A percentile compares a stretch with the other conserved stretches of the same genome.
Conservation (phyloP, 768 basidiomycete species). For the Tephrocybe sp. region DNA sequence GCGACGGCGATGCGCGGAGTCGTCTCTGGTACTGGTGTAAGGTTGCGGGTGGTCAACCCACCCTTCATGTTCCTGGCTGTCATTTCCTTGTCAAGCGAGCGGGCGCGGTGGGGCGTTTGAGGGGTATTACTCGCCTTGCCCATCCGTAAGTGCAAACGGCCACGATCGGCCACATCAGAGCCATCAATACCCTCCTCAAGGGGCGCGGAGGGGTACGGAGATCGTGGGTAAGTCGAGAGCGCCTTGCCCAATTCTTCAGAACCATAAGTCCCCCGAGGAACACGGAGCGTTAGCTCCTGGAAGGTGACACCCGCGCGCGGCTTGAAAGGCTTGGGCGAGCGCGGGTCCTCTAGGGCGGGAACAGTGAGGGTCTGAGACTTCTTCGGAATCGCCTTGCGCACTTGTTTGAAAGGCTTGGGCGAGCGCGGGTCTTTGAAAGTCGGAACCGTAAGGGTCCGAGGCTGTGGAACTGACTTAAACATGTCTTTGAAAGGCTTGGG, state of each 20-base stretch:
- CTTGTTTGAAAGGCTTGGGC: constrained; percentile 24
- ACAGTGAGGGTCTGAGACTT: constrained; percentile 2
- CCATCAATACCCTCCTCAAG: constrained; percentile 14
- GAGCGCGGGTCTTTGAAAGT: constrained; percentile 38
- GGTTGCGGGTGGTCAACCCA: constrained; percentile 7
- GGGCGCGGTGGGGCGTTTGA: constrained; percentile 13
- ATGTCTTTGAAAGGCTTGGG: constrained; percentile 25
- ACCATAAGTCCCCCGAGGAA: constrained; percentile 16
- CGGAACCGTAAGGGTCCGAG: constrained; percentile 12
- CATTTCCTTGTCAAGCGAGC: constrained; percentile 17
- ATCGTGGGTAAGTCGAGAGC: constrained; percentile 34
- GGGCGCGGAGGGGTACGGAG: constrained; percentile 32
- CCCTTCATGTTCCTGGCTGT: not conserved
- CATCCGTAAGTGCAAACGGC: constrained; percentile 6
- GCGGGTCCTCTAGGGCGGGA: constrained; percentile 21
- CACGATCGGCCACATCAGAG: constrained; percentile 14
- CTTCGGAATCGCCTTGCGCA: not conserved
- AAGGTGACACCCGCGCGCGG: constrained; percentile 11
- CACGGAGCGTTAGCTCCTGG: constrained; percentile 10
- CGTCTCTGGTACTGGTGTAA: constrained; percentile 26
- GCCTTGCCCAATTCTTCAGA: constrained; percentile 25
- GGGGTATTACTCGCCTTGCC: not conserved
- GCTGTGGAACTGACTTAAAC: not conserved
- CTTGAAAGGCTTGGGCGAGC: constrained; percentile 33
- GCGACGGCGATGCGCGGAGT: constrained; percentile 21